phyloP scores from a whole-genome alignment of 2,329 filamentous ascomycete species.

The Tympanopsis confertula region DNA sequence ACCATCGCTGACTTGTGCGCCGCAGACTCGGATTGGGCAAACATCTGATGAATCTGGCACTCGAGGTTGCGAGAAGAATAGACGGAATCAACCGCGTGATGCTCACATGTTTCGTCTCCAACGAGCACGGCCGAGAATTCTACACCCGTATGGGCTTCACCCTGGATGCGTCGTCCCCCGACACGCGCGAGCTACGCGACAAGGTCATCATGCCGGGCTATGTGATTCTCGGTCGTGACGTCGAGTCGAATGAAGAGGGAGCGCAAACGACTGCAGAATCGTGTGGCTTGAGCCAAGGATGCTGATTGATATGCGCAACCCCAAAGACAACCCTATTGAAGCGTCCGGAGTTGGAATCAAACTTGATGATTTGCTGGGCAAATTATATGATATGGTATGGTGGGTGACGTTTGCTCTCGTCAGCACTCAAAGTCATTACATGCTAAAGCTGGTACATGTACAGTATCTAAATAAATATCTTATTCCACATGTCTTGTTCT shows the following conservation, averaged over 20 bases:
- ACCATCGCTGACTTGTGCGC: constrained; percentile 2
- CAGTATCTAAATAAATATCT: too few species aligned
- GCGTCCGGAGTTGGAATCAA: too few species aligned
- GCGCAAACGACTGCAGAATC: too few species aligned
- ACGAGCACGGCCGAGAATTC: constrained; percentile 42
- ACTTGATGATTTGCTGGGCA: too few species aligned
- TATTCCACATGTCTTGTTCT: too few species aligned
- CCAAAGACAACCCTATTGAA: too few species aligned
- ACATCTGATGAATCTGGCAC: constrained; percentile 44
- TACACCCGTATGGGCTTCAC: constrained; percentile 49
- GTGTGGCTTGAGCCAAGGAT: too few species aligned
- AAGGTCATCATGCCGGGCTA: constrained; percentile 43
- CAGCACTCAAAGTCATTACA: too few species aligned
- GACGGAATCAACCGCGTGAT: constrained; percentile 52
- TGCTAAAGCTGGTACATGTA: too few species aligned
- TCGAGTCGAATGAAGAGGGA: constrained; percentile 8
- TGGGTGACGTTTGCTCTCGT: too few species aligned
- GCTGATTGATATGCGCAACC: too few species aligned
- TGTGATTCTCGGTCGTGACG: constrained; percentile 42
- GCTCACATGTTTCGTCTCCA: constrained; percentile 61
- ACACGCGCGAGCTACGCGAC: constrained; percentile 38
- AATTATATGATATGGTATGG: too few species aligned
- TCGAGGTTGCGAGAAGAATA: constrained; percentile 38
- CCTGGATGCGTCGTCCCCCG: constrained; percentile 42
- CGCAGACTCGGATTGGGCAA: constrained; percentile 49